Conservation (phyloP, 2,329 filamentous ascomycete species). For the Neofusicoccum parvum region DNA sequence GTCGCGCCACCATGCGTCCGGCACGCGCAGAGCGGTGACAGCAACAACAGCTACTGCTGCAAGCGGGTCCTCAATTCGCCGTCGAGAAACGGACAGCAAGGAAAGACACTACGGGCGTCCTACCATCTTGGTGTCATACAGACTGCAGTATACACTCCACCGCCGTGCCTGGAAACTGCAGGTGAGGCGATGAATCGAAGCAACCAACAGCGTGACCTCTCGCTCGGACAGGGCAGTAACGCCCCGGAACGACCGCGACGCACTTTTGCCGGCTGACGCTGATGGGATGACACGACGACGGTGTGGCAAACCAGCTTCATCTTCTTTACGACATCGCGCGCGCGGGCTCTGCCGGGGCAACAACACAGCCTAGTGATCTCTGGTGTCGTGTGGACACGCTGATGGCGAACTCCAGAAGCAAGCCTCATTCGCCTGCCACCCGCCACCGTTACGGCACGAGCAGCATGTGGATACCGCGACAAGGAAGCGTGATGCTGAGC, state of each 20-base stretch:
- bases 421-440: too few relatives aligned
- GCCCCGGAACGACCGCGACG: background rate
- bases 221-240: background rate
- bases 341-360: too few relatives aligned
- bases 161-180: background rate
- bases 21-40: background rate
- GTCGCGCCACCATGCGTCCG: background rate
- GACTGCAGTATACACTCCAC: background rate
- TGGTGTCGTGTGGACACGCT: background rate
- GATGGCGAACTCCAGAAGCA: too few relatives aligned
- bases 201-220: background rate
- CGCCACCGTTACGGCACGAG: too few relatives aligned
- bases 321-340: background rate
- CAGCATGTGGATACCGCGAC: too few relatives aligned
- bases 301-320: background rate
- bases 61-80: background rate
- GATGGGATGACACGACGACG: slow-evolving; percentile 3
- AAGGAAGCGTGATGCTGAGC: too few relatives aligned
- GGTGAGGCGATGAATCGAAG: background rate
- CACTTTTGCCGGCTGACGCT: background rate
- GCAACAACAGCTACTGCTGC: background rate
- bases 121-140: background rate
- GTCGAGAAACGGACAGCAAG: background rate
- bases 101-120: background rate
- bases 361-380: background rate